Percentiles rank a stretch among this genome's conserved stretches.
phyloP scores from a whole-genome alignment of 2,329 filamentous ascomycete genomes.

The Emergomyces pasteurianus region DNA sequence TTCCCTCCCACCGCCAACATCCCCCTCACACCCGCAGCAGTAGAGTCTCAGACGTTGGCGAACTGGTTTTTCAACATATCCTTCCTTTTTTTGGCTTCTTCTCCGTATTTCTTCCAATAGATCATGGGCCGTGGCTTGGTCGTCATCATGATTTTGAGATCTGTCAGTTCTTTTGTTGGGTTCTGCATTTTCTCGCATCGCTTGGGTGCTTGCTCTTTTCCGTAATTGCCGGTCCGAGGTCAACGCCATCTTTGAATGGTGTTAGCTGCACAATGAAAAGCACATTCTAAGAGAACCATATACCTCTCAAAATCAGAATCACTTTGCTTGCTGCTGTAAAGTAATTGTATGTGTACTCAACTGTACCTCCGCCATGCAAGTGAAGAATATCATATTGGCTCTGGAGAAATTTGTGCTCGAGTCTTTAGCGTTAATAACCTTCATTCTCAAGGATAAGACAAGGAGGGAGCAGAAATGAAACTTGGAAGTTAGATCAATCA shows the following conservation, averaged over 20 bases:
- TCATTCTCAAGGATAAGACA: background rate
- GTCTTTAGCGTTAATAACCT: background rate
- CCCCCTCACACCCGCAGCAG: background rate
- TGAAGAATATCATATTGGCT: background rate
- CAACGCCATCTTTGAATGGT: background rate
- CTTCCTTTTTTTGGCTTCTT: background rate
- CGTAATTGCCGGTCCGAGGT: background rate
- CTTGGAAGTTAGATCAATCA: too few species aligned
- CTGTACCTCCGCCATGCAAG: background rate
- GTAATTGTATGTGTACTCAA: background rate
- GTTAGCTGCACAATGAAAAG: background rate
- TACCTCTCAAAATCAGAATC: background rate
- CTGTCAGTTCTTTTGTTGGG: background rate
- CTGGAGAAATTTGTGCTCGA: background rate
- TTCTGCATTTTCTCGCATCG: background rate
- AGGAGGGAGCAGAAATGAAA: too few species aligned
- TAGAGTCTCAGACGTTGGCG: background rate
- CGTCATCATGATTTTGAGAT: background rate
- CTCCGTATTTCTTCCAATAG: background rate
- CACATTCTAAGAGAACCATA: background rate
- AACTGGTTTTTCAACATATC: background rate
- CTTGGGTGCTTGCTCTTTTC: background rate
- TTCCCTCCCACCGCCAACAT: background rate
- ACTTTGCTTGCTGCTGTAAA: background rate
- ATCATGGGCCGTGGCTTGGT: background rate